Evolutionary conservation across 2,329 filamentous ascomycete genomes (phyloP).

Genomic region (Exophiala spinifera): DNA sequence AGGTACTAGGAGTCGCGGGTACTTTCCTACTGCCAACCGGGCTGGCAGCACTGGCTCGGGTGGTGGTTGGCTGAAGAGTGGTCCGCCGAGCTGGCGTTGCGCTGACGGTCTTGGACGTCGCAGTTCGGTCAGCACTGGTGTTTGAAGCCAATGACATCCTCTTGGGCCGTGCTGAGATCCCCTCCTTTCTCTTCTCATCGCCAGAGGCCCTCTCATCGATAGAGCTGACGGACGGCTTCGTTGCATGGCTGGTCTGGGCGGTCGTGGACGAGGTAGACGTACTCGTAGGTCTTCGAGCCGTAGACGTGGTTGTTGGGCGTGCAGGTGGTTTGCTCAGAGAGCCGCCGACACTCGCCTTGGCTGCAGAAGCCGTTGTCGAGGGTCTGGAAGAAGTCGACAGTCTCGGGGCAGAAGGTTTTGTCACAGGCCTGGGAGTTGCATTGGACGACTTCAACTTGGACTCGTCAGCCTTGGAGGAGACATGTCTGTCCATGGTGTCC

Average conservation of each 20-base stretch:
- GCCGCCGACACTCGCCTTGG: slow-evolving; percentile 34
- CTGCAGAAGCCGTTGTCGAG: slow-evolving; percentile 30
- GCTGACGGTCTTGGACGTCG: slow-evolving; percentile 11
- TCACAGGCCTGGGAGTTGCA: slow-evolving; percentile 35
- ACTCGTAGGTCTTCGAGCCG: slow-evolving; percentile 35
- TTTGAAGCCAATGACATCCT: slow-evolving; percentile 44
- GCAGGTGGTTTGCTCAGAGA: slow-evolving; percentile 46
- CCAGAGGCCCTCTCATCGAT: slow-evolving; percentile 34
- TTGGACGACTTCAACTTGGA: slow-evolving; percentile 32
- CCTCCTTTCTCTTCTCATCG: slow-evolving; percentile 41
- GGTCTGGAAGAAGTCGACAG: slow-evolving; percentile 31
- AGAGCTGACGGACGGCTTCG: slow-evolving; percentile 42
- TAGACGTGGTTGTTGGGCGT: slow-evolving; percentile 34
- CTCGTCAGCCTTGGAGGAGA: slow-evolving; percentile 1
- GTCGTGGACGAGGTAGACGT: slow-evolving; percentile 34
- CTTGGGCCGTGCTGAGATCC: slow-evolving; percentile 43
- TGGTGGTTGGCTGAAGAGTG: slow-evolving; percentile 9
- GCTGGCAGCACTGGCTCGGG: slow-evolving; percentile 38
- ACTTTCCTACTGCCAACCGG: slow-evolving; percentile 35
- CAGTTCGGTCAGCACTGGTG: slow-evolving; percentile 30
- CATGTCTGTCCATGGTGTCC: slow-evolving; percentile 18
- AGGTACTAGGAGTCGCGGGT: slow-evolving; percentile 30
- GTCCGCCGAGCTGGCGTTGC: slow-evolving; percentile 21
- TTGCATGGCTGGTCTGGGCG: slow-evolving; percentile 39
- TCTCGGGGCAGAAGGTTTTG: slow-evolving; percentile 35